Evolutionary conservation across 192 early-diverging fungal genomes (phyloP), one percentile per base, ranked within the genome.

Genomic region (Chytriomyces hyalinus): DNA sequence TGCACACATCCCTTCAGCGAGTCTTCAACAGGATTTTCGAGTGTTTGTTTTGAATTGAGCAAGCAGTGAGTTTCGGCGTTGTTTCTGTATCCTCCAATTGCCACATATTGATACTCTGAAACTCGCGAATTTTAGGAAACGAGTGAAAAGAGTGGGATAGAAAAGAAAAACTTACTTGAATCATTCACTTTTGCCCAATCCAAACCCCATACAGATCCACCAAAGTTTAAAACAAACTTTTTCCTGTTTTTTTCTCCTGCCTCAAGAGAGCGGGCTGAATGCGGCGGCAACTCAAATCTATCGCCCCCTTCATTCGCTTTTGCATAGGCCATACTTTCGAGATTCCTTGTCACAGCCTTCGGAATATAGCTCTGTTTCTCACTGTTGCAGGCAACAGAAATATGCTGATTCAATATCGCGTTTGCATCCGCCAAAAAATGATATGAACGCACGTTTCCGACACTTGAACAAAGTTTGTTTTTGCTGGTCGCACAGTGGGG

Each of bases 181-280:
- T 72, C 45, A 6, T 44, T 47, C n/a, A 49, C 28, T 48, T 74
- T 73, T 49, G 76, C 72, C 84, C 84, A 85, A 68, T 81, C 80
- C 57, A 83, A 50, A 8, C 82, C 81, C 84, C 84, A 85, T 1
- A 83, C 81, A 48, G 84, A 85, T 13, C 80, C 82, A 6, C 84
- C 84, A 36, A 62, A 67, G 64, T 83, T 83, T 22, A 86, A 48
- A 11, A 81, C 59, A 72, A 57, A 75, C 17, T 79, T 78, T 49
- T 48, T 61, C 10, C 82, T 73, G 43, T 61, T 63, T 6, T 64
- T 13, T 5, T 22, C 44, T 15, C 59, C 70, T 44, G 26, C 5
- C 17, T 62, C 11, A 13, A 61, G 47, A 10, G 6, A 15, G 6
- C 36, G 8, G 10, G 71, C 53, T 9, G 59, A 8, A 43, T 62